A percentile compares a stretch with the other conserved stretches of the same genome.
These are phyloP conservation scores for Teunomyces atbi DNA, from an alignment of 805 yeast species.

Conservation along the genomic window DNA sequence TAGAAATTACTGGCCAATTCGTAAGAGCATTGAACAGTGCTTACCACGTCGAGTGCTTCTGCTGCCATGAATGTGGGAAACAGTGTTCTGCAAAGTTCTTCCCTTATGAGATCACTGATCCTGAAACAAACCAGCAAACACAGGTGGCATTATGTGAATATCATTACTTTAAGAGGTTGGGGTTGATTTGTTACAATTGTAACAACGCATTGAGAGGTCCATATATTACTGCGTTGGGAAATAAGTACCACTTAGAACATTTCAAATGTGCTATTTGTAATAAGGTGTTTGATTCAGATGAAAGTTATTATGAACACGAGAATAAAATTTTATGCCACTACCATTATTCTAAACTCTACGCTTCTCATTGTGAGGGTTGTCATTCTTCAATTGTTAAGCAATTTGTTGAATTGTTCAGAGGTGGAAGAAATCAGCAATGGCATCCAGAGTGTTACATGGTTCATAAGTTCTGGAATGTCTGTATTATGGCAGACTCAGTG, in stretches of 20 bases:
- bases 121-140: slow-evolving; percentile 23
- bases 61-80: slow-evolving; percentile 79
- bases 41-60: slow-evolving; percentile 85
- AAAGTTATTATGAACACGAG: slow-evolving; percentile 87
- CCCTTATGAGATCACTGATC: slow-evolving; percentile 58
- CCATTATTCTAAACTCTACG: slow-evolving; percentile 84
- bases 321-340: slow-evolving; percentile 83
- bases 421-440: slow-evolving; percentile 95
- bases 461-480: slow-evolving; percentile 93
- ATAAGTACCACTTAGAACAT: slow-evolving; percentile 91
- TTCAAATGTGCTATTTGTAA: slow-evolving; percentile 88
- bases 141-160: slow-evolving; percentile 76
- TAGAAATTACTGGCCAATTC: slow-evolving; percentile 58
- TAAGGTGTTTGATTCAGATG: slow-evolving; percentile 84
- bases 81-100: slow-evolving; percentile 86
- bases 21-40: slow-evolving; percentile 80
- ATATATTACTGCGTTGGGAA: slow-evolving; percentile 89
- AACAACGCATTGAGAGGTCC: slow-evolving; percentile 85
- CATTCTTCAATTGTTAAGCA: slow-evolving; percentile 87
- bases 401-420: slow-evolving; percentile 87
- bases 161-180: slow-evolving; percentile 83
- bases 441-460: slow-evolving; percentile 99
- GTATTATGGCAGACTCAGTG: slow-evolving; percentile 60
- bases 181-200: slow-evolving; percentile 84
- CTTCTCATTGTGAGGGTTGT: slow-evolving; percentile 93